These are phyloP conservation scores for Ascochyta koolunga DNA, from an alignment of 2,329 filamentous ascomycete species.

Conservation along the genomic window DNA sequence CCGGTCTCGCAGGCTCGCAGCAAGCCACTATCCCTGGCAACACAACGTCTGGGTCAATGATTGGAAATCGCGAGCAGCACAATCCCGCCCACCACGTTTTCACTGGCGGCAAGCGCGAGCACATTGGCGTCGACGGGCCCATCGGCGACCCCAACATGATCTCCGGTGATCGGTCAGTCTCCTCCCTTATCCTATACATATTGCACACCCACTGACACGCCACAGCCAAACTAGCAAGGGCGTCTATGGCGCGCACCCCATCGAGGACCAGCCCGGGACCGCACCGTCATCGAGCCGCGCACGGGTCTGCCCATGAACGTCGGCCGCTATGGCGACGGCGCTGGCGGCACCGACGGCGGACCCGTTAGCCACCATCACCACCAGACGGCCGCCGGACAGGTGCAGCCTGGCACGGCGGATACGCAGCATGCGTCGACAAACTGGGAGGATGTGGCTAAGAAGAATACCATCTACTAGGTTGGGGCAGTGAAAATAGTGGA, in stretches of 20 bases:
- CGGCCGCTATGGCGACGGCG: slow-evolving; percentile 46
- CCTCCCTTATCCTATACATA: neutral
- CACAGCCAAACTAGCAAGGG: slow-evolving; percentile 25
- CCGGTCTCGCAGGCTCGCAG: slow-evolving; percentile 3
- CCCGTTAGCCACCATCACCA: slow-evolving; percentile 24
- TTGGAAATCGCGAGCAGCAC: slow-evolving; percentile 5
- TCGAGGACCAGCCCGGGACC: slow-evolving; percentile 23
- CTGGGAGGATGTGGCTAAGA: slow-evolving; percentile 36
- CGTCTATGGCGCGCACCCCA: slow-evolving; percentile 29
- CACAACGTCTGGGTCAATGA: neutral
- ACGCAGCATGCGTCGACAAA: slow-evolving; percentile 24
- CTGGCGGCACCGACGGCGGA: slow-evolving; percentile 48
- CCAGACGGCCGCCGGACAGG: neutral
- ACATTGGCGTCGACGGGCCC: slow-evolving; percentile 40
- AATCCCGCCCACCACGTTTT: slow-evolving; percentile 1
- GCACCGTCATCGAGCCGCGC: slow-evolving; percentile 45
- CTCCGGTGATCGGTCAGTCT: slow-evolving; percentile 38
- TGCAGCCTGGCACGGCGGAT: slow-evolving; percentile 13
- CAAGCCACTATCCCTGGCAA: slow-evolving; percentile 11
- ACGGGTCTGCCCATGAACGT: slow-evolving; percentile 52
- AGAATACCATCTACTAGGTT: slow-evolving; percentile 34
- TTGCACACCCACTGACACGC: slow-evolving; percentile 2
- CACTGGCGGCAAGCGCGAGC: slow-evolving; percentile 27
- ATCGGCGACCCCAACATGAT: slow-evolving; percentile 35
- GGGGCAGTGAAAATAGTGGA: neutral